Conservation (phyloP, 108 stramenopile genomes). For the Nitzschia sp. region DNA sequence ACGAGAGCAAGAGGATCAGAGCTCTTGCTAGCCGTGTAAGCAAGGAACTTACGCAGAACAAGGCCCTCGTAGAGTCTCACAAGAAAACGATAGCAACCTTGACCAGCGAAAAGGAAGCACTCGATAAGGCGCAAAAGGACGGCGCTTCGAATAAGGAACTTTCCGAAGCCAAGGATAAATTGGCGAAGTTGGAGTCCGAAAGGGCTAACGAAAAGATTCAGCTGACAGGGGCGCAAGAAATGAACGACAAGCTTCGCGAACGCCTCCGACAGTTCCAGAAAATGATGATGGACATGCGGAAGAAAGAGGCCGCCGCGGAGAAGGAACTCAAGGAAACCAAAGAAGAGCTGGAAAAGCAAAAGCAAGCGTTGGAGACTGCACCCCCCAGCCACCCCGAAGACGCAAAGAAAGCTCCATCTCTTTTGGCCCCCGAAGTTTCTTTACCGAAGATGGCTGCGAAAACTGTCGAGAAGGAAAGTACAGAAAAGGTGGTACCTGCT, state of each 20-base stretch:
- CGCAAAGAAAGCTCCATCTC: neutral
- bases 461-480: neutral
- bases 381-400: neutral
- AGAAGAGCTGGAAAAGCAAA: constrained; percentile 17
- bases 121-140: constrained; percentile 27
- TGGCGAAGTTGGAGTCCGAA: constrained; percentile 36
- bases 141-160: constrained; percentile 39
- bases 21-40: constrained; percentile 59
- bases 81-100: constrained; percentile 42
- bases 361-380: neutral
- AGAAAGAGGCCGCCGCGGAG: constrained; percentile 29
- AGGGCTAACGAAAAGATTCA: constrained; percentile 42
- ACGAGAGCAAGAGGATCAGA: constrained; percentile 65
- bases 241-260: constrained; percentile 57
- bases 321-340: constrained; percentile 29
- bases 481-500: neutral
- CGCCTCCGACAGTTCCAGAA: constrained; percentile 51
- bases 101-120: constrained; percentile 38
- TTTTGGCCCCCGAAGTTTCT: neutral
- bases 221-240: constrained; percentile 47
- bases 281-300: constrained; percentile 34
- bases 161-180: constrained; percentile 42
- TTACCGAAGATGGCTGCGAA: neutral
- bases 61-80: constrained; percentile 39
- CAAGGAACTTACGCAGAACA: constrained; percentile 59